Base-by-base conservation (phyloP, 805 yeast species). In the Metschnikowia corniflorae region DNA sequence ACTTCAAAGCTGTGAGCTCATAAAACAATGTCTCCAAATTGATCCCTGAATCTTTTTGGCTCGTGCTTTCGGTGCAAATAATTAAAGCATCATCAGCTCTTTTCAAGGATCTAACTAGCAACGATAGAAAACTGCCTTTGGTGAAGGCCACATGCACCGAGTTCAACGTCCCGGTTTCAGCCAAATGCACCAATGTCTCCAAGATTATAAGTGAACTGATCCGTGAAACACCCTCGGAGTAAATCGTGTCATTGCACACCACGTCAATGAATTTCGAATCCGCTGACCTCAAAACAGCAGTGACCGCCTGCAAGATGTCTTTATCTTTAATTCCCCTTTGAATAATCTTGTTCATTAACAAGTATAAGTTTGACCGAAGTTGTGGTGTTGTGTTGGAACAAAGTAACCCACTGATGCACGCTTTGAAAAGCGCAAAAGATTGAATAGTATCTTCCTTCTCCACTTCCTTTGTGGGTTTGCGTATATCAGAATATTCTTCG, bases 321-420 rank as follows among this genome's bases (percentile, higher is more conserved):
- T 61, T 61, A 34, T 70, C 70, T 2, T 55, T 56, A 39, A 72
- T 54, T 1, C 75, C 65, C 54, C 77, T 72, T 7, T 73, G 68
- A 38, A 89, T 56, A 47, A 79, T 85, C 49, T 75, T 78, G 55
- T 78, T 82, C 26, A 81, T 74, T 44, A 89, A 61, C 7, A 83
- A 76, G 58, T 91, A 91, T 29, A 91, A 67, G 51, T 88, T 93
- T 0, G 94, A 76, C 34, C 97, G 74, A 28, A 89, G 68, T 0
- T 70, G 57, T 4, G 84, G 68, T 0, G 88, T 77, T 0, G 94
- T 71, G 26, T 75, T 68, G 2, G 95, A 78, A 28, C 86, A 75
- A 36, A 77, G 68, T 3, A 91, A 75, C 4, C 96, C 94, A 38
- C 73, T 70, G 16, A 86, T 65, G 40, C 94, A 78, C 0, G 91